Percentiles rank a stretch among this genome's conserved stretches.
Conservation (phyloP, 2,329 filamentous ascomycete genomes). For the Pezicula radicicola region DNA sequence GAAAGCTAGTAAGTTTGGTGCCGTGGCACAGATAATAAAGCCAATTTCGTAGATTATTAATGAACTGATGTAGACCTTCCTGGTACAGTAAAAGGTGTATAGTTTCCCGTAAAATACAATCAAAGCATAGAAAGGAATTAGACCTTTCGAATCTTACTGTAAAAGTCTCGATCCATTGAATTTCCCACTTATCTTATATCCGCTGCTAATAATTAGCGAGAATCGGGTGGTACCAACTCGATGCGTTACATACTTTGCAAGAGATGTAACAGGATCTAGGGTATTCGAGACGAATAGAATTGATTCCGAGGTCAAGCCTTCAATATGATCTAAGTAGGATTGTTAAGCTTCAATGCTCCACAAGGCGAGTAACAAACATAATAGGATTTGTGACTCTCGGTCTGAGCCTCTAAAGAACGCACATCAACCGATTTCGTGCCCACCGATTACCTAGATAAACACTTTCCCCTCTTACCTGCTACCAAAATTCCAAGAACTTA, state of each 20-base stretch:
- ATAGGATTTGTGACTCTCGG: too few relatives aligned
- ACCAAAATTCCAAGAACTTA: not conserved
- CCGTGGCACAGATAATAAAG: conserved; percentile 29
- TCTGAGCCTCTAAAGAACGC: too few relatives aligned
- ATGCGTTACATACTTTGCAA: conserved; percentile 16
- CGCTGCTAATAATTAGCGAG: too few relatives aligned
- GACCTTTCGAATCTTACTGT: conserved; percentile 15
- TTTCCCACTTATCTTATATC: too few relatives aligned
- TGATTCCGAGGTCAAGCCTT: conserved; percentile 25
- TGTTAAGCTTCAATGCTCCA: too few relatives aligned
- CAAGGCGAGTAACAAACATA: too few relatives aligned
- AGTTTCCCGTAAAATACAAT: too few relatives aligned
- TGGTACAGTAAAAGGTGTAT: not conserved
- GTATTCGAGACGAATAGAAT: conserved; percentile 29
- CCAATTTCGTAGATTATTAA: too few relatives aligned
- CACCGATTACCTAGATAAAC: too few relatives aligned
- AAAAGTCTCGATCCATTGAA: conserved; percentile 12
- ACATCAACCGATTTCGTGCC: too few relatives aligned
- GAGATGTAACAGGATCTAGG: conserved; percentile 26
- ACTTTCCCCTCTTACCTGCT: not conserved
- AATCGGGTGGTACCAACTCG: too few relatives aligned
- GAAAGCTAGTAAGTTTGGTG: conserved; percentile 29
- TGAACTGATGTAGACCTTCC: conserved; percentile 20
- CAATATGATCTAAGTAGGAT: conserved; percentile 17
- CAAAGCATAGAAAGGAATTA: too few relatives aligned